Evolutionary conservation across 129 eudicot genomes (phyloP).

Genomic region (Gnaphalium uliginosum): DNA sequence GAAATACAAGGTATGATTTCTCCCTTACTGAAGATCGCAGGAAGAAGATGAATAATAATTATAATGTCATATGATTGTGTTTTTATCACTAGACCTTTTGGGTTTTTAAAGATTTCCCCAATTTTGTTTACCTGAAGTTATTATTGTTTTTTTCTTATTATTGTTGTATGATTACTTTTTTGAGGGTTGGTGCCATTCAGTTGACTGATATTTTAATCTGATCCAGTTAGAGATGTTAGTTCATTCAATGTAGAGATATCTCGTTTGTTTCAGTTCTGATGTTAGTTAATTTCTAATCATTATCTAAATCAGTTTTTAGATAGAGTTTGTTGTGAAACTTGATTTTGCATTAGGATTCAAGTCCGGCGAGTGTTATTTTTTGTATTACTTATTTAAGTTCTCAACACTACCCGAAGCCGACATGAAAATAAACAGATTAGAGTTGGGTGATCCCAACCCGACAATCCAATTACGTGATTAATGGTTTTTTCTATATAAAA

Average conservation of each 20-base stretch:
- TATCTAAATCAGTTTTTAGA: background rate
- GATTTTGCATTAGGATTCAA: background rate
- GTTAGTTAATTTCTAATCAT: background rate
- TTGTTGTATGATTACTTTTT: conserved; percentile 6
- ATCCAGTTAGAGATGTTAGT: background rate
- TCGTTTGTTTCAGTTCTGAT: background rate
- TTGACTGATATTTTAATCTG: background rate
- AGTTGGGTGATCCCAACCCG: too few species aligned
- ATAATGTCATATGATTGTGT: conserved; percentile 11
- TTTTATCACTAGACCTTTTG: conserved; percentile 2
- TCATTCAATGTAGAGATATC: background rate
- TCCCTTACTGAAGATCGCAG: conserved; percentile 82
- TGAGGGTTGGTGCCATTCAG: conserved; percentile 6
- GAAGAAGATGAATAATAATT: conserved; percentile 44
- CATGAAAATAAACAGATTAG: too few species aligned
- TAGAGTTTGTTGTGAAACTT: background rate
- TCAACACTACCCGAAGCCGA: too few species aligned
- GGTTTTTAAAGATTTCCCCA: background rate
- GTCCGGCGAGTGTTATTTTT: too few species aligned
- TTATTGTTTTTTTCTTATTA: background rate
- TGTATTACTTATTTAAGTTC: too few species aligned
- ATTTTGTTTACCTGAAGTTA: conserved; percentile 1
- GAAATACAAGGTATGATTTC: conserved; percentile 92
- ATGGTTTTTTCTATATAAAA: too few species aligned
- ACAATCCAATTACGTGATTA: too few species aligned